Conservation (phyloP, 1,139 yeast genomes). For the Geotrichum australiense region DNA sequence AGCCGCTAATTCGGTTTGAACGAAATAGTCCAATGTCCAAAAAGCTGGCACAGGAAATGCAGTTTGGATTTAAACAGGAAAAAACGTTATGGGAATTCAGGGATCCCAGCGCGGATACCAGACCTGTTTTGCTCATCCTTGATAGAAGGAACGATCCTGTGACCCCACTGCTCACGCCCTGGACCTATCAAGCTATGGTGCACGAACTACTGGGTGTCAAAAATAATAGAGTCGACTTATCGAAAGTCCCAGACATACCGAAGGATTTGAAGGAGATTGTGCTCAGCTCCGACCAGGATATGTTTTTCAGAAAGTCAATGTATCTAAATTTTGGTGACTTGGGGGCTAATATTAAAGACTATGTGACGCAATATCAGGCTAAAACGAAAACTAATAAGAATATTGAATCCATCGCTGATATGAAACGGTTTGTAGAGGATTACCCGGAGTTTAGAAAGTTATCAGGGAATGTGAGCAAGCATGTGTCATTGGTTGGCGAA, state of each 20-base stretch:
- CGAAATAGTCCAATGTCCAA: constrained; percentile 54
- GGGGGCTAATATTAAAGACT: constrained; percentile 79
- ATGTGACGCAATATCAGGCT: constrained; percentile 73
- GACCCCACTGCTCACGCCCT: constrained; percentile 85
- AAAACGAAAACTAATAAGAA: constrained; percentile 70
- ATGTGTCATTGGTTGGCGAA: constrained; percentile 83
- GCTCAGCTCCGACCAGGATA: constrained; percentile 61
- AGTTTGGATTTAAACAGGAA: constrained; percentile 34
- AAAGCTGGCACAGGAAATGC: constrained; percentile 62
- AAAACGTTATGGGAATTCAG: constrained; percentile 58
- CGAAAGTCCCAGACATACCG: constrained; percentile 40
- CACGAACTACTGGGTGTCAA: constrained; percentile 81
- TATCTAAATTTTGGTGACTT: constrained; percentile 89
- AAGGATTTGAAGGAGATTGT: constrained; percentile 53
- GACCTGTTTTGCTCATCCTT: constrained; percentile 69
- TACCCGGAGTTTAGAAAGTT: constrained; percentile 89
- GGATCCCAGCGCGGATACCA: constrained; percentile 47
- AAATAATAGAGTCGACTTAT: constrained; percentile 70
- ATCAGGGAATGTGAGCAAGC: constrained; percentile 87
- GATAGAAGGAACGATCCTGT: constrained; percentile 88
- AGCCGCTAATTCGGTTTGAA: constrained; percentile 76
- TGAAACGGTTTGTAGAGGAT: constrained; percentile 83
- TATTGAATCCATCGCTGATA: constrained; percentile 73
- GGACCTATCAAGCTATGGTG: constrained; percentile 98
- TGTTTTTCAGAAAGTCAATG: constrained; percentile 73